Evolutionary conservation across 192 early-diverging fungal species (phyloP).

Genomic region (Backusella psychrophila): DNA sequence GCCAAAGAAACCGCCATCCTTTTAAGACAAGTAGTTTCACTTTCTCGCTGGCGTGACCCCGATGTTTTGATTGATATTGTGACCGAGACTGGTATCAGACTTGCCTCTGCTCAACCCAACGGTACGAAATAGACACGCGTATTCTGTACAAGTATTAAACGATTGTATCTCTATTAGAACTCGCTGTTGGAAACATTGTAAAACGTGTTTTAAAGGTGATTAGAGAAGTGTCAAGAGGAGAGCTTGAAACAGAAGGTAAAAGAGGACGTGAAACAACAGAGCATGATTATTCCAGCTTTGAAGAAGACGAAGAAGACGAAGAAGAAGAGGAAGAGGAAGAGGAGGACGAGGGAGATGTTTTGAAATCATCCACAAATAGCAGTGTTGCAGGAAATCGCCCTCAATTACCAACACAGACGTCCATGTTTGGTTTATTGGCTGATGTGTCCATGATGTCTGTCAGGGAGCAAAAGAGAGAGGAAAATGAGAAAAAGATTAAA

Average conservation of each 20-base stretch:
- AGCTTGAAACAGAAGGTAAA: slow-evolving; percentile 26
- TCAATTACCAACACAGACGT: slow-evolving; percentile 33
- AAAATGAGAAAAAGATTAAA: slow-evolving; percentile 3
- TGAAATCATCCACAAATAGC: slow-evolving; percentile 32
- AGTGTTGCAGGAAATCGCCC: slow-evolving; percentile 20
- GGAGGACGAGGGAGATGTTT: neutral
- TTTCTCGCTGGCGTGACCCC: slow-evolving; percentile 69
- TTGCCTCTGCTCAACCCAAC: slow-evolving; percentile 77
- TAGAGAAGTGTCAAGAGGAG: slow-evolving; percentile 58
- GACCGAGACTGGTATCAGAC: slow-evolving; percentile 62
- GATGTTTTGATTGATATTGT: slow-evolving; percentile 59
- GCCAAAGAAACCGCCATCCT: slow-evolving; percentile 73
- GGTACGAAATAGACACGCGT: neutral
- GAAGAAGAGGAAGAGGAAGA: slow-evolving; percentile 18
- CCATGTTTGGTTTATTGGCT: slow-evolving; percentile 64
- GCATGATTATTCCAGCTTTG: neutral
- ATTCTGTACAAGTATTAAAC: neutral
- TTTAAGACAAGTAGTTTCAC: slow-evolving; percentile 75
- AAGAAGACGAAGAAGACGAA: slow-evolving; percentile 24
- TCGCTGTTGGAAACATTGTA: slow-evolving; percentile 84
- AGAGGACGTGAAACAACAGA: neutral
- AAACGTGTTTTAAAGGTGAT: slow-evolving; percentile 82
- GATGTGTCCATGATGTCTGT: slow-evolving; percentile 36
- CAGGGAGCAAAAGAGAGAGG: slow-evolving; percentile 10
- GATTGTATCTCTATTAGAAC: slow-evolving; percentile 47